Evolutionary conservation across 139 green algal species (phyloP).

Genomic region (Monoraphidium neglectum): DNA sequence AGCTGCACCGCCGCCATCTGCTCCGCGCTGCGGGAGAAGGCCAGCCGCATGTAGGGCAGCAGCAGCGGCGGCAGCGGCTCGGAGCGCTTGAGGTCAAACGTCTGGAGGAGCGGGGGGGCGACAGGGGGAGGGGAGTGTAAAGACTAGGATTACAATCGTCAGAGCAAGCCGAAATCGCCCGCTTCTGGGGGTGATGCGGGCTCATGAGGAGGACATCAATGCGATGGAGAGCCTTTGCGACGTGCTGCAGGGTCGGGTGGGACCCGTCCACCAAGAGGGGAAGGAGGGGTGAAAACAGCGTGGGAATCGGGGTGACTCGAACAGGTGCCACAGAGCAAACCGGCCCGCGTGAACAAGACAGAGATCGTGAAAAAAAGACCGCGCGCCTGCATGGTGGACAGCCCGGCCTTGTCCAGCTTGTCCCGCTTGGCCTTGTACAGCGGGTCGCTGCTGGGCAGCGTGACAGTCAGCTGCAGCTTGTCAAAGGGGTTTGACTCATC

Average conservation of each 20-base stretch:
- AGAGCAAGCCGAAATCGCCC: too few relatives aligned
- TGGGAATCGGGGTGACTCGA: too few relatives aligned
- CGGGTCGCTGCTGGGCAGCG: slow-evolving; percentile 70
- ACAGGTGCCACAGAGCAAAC: not conserved
- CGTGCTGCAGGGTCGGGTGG: too few relatives aligned
- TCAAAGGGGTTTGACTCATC: slow-evolving; percentile 72
- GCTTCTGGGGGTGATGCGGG: too few relatives aligned
- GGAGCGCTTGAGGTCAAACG: slow-evolving; percentile 44
- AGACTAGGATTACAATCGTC: too few relatives aligned
- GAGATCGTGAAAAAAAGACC: too few relatives aligned
- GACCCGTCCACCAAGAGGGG: too few relatives aligned
- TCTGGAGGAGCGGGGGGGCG: slow-evolving; percentile 16
- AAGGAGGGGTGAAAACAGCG: too few relatives aligned
- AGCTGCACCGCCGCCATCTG: slow-evolving; percentile 33
- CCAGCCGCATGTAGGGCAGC: slow-evolving; percentile 83
- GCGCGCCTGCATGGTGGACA: slow-evolving; percentile 35
- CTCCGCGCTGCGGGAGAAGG: slow-evolving; percentile 52
- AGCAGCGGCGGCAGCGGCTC: slow-evolving; percentile 62
- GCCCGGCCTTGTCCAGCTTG: slow-evolving; percentile 49
- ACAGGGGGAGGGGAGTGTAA: too few relatives aligned
- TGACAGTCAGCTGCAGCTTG: slow-evolving; percentile 62
- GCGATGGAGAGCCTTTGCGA: too few relatives aligned
- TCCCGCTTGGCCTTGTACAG: slow-evolving; percentile 83
- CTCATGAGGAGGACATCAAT: too few relatives aligned
- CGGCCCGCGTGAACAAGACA: slow-evolving; percentile 12